These are phyloP conservation scores for Cryptosporidium canis DNA, from an alignment of 169 alveolate genomes.

Conservation along the genomic window DNA sequence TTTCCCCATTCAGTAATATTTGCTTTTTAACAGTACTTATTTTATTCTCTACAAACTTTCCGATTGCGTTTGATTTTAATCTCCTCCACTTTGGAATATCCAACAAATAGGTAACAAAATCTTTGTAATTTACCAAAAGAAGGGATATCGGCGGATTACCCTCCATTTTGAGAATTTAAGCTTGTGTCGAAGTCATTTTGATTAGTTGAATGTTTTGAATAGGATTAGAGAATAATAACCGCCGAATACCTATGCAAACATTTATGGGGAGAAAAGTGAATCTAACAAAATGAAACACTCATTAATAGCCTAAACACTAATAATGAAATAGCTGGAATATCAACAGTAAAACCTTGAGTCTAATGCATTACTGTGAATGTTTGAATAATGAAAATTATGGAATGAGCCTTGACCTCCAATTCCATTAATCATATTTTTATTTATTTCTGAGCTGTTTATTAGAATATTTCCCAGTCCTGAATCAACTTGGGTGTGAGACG, in stretches of 20 bases:
- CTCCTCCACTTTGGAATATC: slow-evolving; percentile 24
- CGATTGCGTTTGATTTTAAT: neutral
- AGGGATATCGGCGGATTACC: neutral
- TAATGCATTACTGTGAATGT: slow-evolving; percentile 30
- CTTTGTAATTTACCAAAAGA: slow-evolving; percentile 12
- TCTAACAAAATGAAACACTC: neutral
- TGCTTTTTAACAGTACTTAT: neutral
- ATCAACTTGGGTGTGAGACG: slow-evolving; percentile 25
- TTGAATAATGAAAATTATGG: slow-evolving; percentile 39
- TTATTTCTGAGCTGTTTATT: slow-evolving; percentile 11
- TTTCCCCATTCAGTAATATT: slow-evolving; percentile 37
- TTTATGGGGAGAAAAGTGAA: neutral
- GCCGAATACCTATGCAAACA: neutral
- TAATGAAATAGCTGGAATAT: slow-evolving; percentile 4
- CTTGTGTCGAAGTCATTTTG: neutral
- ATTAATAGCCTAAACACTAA: slow-evolving; percentile 62
- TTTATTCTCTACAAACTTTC: neutral
- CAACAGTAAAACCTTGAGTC: slow-evolving; percentile 46
- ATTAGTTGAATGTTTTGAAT: neutral
- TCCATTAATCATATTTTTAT: slow-evolving; percentile 23
- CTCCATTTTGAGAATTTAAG: neutral
- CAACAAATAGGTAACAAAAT: neutral
- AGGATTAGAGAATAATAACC: neutral
- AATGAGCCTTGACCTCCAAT: slow-evolving; percentile 20
- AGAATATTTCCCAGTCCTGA: slow-evolving; percentile 54